Conservation (phyloP, 2,329 filamentous ascomycete species). For the Leptographium lundbergii region DNA sequence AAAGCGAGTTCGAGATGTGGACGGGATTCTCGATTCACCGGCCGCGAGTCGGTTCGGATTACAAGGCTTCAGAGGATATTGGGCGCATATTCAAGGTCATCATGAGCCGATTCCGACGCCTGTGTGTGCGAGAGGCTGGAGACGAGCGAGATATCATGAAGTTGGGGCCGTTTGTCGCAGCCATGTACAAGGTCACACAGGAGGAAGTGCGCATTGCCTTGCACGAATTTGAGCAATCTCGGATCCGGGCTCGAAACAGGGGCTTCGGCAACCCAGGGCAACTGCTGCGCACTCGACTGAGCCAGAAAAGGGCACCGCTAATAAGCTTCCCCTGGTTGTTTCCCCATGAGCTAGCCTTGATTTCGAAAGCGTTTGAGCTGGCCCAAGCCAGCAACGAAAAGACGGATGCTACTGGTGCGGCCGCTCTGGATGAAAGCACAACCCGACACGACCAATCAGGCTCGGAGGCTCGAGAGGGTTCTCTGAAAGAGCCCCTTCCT, state of each 20-base stretch:
- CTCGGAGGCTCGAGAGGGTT: no score
- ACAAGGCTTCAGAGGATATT: slow-evolving; percentile 78
- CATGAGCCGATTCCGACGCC: slow-evolving; percentile 53
- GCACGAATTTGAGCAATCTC: slow-evolving; percentile 25
- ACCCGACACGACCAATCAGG: no score
- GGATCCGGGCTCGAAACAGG: not conserved
- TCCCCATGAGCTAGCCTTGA: slow-evolving; percentile 52
- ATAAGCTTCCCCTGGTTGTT: slow-evolving; percentile 96
- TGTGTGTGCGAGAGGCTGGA: slow-evolving; percentile 54
- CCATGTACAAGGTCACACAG: slow-evolving; percentile 77
- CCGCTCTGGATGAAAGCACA: no score
- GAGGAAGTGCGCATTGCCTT: slow-evolving; percentile 52
- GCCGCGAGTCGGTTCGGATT: slow-evolving; percentile 60
- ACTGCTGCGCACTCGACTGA: slow-evolving; percentile 23
- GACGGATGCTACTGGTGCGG: no score
- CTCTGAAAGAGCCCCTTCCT: no score
- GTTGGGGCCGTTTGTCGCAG: slow-evolving; percentile 63
- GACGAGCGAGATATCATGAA: slow-evolving; percentile 37
- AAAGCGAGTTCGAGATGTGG: slow-evolving; percentile 86
- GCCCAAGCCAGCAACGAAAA: not conserved
- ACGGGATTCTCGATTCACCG: slow-evolving; percentile 71
- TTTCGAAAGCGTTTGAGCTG: slow-evolving; percentile 35
- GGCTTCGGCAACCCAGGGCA: slow-evolving; percentile 7
- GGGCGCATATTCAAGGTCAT: slow-evolving; percentile 53
- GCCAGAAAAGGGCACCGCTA: slow-evolving; percentile 52